Evolutionary conservation across 352 stramenopile genomes (phyloP).

Genomic region (Phytophthora pistaciae): DNA sequence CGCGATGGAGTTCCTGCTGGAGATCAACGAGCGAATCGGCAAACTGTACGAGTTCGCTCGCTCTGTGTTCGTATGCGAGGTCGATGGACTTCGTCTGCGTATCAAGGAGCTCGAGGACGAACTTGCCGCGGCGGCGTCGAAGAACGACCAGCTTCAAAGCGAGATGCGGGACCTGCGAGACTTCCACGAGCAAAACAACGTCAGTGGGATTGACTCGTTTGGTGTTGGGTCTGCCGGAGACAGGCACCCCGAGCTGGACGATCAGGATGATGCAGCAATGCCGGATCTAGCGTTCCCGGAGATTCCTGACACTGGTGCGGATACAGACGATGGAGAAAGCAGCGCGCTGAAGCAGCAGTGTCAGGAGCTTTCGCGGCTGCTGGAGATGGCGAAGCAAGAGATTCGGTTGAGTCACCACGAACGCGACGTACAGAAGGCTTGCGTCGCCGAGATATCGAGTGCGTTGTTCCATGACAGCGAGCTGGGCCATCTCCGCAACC

Average conservation of each 20-base stretch:
- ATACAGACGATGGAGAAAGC: slow-evolving; percentile 19
- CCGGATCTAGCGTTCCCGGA: slow-evolving; percentile 13
- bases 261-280: slow-evolving; percentile 28
- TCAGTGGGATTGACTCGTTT: slow-evolving; percentile 19
- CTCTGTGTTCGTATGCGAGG: slow-evolving; percentile 41
- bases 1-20: slow-evolving; percentile 50
- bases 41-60: slow-evolving; percentile 52
- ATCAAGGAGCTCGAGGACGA: slow-evolving; percentile 23
- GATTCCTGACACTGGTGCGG: neutral
- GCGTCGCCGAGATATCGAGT: slow-evolving; percentile 59
- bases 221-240: neutral
- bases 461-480: slow-evolving; percentile 62
- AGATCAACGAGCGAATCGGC: slow-evolving; percentile 49
- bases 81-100: slow-evolving; percentile 22
- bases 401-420: slow-evolving; percentile 75
- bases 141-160: slow-evolving; percentile 44
- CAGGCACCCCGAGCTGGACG: slow-evolving; percentile 7
- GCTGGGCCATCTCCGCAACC: slow-evolving; percentile 53
- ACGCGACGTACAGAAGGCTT: slow-evolving; percentile 54
- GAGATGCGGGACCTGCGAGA: slow-evolving; percentile 55
- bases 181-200: slow-evolving; percentile 47
- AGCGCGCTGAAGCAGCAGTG: slow-evolving; percentile 52
- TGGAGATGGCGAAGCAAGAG: slow-evolving; percentile 81
- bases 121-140: slow-evolving; percentile 8
- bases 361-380: slow-evolving; percentile 54